Evolutionary conservation across 2,329 filamentous ascomycete genomes (phyloP).

Genomic region (Diaporthe caulivora): DNA sequence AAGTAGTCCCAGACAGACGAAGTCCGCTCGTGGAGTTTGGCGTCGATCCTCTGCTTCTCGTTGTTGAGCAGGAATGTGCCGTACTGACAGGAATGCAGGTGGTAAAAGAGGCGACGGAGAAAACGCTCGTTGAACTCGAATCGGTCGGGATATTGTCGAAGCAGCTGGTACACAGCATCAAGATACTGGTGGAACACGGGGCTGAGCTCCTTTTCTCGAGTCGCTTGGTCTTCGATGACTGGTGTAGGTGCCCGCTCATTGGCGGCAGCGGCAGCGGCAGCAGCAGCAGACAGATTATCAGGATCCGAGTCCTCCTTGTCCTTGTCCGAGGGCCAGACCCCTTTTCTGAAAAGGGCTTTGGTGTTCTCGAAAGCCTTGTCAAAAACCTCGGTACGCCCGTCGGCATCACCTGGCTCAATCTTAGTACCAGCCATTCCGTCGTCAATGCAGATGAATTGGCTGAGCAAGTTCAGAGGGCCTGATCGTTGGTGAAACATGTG

Average conservation of each 20-base stretch:
- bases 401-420: constrained; percentile 72
- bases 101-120: constrained; percentile 87
- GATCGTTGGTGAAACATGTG: constrained; percentile 98
- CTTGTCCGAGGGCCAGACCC: constrained; percentile 73
- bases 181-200: constrained; percentile 98
- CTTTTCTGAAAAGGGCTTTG: constrained; percentile 86
- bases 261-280: constrained; percentile 45
- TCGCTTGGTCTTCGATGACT: constrained; percentile 72
- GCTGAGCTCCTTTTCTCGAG: constrained; percentile 89
- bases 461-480: constrained; percentile 88
- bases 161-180: constrained; percentile 90
- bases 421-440: constrained; percentile 77
- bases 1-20: constrained; percentile 98
- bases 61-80: constrained; percentile 97
- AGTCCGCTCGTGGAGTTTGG: constrained; percentile 76
- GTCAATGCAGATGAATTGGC: constrained; percentile 92
- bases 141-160: constrained; percentile 85
- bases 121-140: constrained; percentile 99
- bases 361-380: constrained; percentile 89
- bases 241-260: constrained; percentile 42
- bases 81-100: constrained; percentile 95
- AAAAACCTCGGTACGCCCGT: constrained; percentile 78
- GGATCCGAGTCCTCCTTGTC: constrained; percentile 73
- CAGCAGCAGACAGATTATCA: constrained; percentile 56
- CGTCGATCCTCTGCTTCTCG: constrained; percentile 86